These are phyloP conservation scores for Geranium incanum DNA, from an alignment of 441 rosid species.

Conservation along the genomic window DNA sequence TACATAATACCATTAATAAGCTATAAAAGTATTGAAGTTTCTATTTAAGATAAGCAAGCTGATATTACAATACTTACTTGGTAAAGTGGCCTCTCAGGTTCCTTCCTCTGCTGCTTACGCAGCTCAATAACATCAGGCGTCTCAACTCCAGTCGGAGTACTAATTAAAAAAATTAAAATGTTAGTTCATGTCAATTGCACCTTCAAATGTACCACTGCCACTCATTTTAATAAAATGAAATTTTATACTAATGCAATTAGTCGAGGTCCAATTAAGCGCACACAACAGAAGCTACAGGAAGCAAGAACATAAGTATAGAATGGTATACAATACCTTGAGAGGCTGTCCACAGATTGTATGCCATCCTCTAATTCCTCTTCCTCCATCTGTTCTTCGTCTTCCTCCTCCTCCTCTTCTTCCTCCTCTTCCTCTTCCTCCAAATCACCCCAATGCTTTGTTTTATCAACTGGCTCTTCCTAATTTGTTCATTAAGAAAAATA, in stretches of 20 bases:
- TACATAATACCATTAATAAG: background rate
- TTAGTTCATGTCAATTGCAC: background rate
- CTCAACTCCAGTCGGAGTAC: constrained; percentile 99
- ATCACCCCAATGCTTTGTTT: constrained; percentile 98
- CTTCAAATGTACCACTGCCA: background rate
- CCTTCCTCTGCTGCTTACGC: constrained; percentile 98
- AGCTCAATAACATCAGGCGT: constrained; percentile 96
- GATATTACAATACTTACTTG: constrained; percentile 46
- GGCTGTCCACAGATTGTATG: constrained; percentile 85
- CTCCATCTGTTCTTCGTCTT: constrained; percentile 51
- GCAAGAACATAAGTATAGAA: background rate
- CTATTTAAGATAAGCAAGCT: background rate
- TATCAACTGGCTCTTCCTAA: constrained; percentile 97
- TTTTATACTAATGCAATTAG: background rate
- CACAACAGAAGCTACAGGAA: background rate
- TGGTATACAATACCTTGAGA: constrained; percentile 50
- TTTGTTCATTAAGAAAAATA: background rate
- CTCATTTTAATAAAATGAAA: too few species aligned
- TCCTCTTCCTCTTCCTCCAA: constrained; percentile 86
- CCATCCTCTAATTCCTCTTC: constrained; percentile 92
- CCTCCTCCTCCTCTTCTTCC: constrained; percentile 71
- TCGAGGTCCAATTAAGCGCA: background rate
- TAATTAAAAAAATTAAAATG: constrained; percentile 20
- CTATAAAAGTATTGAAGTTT: too few species aligned
- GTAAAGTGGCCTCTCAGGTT: constrained; percentile 84